Conservation (phyloP, 2,329 filamentous ascomycete genomes). For the Nectriaceae sp. region DNA sequence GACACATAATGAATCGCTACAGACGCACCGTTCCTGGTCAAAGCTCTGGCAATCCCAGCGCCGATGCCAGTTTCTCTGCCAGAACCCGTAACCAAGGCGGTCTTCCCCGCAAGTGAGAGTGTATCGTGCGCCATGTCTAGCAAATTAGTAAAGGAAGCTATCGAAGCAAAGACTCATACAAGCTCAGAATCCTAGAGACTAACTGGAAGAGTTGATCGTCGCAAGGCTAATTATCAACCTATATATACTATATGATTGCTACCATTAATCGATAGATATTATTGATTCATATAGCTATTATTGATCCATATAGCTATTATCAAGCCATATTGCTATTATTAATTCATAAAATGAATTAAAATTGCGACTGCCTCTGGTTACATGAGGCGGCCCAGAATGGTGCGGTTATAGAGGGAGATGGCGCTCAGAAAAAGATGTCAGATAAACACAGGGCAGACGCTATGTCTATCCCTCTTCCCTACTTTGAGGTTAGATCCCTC, state of each 20-base stretch:
- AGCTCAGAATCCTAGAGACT: not conserved
- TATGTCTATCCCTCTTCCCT: too few relatives aligned
- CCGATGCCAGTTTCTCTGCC: constrained; percentile 42
- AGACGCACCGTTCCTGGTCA: constrained; percentile 39
- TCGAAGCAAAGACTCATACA: not conserved
- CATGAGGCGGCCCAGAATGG: too few relatives aligned
- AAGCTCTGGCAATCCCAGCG: constrained; percentile 35
- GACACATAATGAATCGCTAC: constrained; percentile 42
- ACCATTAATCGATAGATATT: too few relatives aligned
- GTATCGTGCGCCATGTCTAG: constrained; percentile 8
- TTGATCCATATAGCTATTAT: too few relatives aligned
- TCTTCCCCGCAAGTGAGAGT: constrained; percentile 38
- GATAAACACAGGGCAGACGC: too few relatives aligned
- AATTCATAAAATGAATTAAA: not conserved
- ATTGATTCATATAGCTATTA: too few relatives aligned
- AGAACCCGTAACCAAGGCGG: constrained; percentile 44
- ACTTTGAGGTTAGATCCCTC: too few relatives aligned
- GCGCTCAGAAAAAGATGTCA: too few relatives aligned
- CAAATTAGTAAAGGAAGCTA: not conserved
- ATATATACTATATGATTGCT: not conserved
- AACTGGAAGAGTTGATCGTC: not conserved
- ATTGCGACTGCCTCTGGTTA: too few relatives aligned
- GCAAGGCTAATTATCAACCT: not conserved
- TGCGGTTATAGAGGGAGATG: too few relatives aligned
- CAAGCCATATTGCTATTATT: too few relatives aligned